Evolutionary conservation across 257 asterid species (phyloP).

Genomic region (Solanum habrochaites): DNA sequence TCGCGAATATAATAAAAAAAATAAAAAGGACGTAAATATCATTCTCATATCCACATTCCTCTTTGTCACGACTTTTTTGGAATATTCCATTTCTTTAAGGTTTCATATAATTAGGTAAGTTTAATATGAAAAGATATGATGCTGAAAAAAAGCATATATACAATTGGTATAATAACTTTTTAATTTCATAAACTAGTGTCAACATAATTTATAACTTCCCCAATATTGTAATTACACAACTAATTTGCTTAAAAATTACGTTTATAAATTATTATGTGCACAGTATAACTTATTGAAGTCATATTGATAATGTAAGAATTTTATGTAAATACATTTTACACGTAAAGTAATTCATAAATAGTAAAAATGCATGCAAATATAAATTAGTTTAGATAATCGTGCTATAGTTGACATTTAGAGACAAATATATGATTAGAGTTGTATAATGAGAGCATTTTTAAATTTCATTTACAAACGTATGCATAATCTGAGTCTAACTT

Average conservation of each 20-base stretch:
- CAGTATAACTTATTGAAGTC: background rate
- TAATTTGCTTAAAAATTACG: background rate
- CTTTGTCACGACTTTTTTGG: background rate
- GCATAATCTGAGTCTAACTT: background rate
- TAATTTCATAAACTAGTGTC: background rate
- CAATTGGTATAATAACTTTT: background rate
- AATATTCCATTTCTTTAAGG: background rate
- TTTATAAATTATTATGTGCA: background rate
- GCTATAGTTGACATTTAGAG: background rate
- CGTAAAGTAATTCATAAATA: background rate
- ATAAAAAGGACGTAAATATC: background rate
- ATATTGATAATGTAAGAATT: background rate
- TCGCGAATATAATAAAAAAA: too few species aligned
- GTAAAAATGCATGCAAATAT: background rate
- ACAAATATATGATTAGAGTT: background rate
- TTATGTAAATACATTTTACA: background rate
- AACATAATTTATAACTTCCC: background rate
- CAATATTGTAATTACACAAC: background rate
- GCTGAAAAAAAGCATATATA: background rate
- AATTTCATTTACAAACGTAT: background rate
- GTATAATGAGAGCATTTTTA: background rate
- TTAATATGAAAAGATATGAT: background rate
- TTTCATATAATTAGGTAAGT: background rate
- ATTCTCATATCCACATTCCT: background rate
- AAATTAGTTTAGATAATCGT: background rate